phyloP scores from a whole-genome alignment of 176 grass and related monocot genomes.

The Melocanna baccifera region DNA sequence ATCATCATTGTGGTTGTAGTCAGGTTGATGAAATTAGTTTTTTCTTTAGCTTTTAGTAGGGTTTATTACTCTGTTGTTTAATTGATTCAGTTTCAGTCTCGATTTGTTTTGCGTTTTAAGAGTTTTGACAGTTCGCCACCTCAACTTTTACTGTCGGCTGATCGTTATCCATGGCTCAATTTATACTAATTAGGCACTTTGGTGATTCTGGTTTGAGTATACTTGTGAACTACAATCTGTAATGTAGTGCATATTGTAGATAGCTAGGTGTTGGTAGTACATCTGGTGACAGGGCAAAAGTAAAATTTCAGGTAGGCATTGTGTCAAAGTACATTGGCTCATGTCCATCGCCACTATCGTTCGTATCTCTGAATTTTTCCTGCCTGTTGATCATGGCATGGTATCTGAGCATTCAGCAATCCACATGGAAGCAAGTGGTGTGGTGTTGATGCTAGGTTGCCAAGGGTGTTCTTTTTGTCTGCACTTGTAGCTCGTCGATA shows the following conservation, averaged over 20 bases:
- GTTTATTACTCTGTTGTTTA: background rate
- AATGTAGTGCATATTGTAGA: background rate
- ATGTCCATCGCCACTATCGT: background rate
- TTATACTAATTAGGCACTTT: background rate
- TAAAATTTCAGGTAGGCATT: background rate
- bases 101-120: background rate
- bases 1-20: background rate
- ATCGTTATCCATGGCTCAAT: background rate
- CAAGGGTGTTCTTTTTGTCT: background rate
- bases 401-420: background rate
- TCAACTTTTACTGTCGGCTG: background rate
- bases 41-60: background rate
- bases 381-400: background rate
- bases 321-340: background rate
- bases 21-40: background rate
- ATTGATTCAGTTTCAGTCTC: background rate
- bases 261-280: background rate
- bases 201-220: background rate
- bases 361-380: background rate
- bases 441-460: background rate
- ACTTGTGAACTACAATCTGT: background rate
- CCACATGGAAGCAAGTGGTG: background rate
- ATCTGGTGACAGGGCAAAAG: background rate
- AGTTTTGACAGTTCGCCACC: background rate
- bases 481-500: background rate